These are phyloP conservation scores for Solanum paucissectum DNA, from an alignment of 257 asterid species.

Conservation along the genomic window DNA sequence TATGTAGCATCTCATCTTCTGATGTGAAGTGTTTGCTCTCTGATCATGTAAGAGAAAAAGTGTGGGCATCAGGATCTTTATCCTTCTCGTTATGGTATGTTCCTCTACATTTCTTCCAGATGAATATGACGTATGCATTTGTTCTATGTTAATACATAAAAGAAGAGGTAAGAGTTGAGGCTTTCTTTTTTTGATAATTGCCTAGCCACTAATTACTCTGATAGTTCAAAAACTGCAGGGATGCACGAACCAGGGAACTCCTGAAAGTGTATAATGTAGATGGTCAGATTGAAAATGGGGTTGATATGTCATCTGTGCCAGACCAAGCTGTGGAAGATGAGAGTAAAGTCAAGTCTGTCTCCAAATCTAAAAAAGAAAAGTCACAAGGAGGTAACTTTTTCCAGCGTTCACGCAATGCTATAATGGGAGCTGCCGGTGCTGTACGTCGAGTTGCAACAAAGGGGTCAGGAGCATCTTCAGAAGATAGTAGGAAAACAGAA, in stretches of 20 bases:
- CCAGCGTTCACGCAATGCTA: slow-evolving; percentile 86
- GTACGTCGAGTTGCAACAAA: slow-evolving; percentile 82
- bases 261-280: slow-evolving; percentile 69
- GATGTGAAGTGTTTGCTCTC: slow-evolving; percentile 68
- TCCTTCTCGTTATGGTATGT: slow-evolving; percentile 80
- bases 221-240: slow-evolving; percentile 42
- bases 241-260: slow-evolving; percentile 86
- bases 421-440: slow-evolving; percentile 98
- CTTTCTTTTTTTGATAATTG: not conserved
- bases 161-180: not conserved
- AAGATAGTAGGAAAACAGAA: slow-evolving; percentile 69
- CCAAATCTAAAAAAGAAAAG: slow-evolving; percentile 88
- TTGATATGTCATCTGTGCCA: slow-evolving; percentile 44
- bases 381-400: slow-evolving; percentile 57
- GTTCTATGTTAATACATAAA: not conserved
- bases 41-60: slow-evolving; percentile 53
- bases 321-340: slow-evolving; percentile 75
- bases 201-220: slow-evolving; percentile 3
- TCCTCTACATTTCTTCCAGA: not conserved
- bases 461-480: slow-evolving; percentile 63
- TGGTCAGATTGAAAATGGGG: slow-evolving; percentile 78
- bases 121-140: not conserved
- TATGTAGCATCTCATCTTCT: slow-evolving; percentile 70
- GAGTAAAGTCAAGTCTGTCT: slow-evolving; percentile 43
- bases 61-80: slow-evolving; percentile 74